These are phyloP conservation scores for Fusarium staphyleae DNA, from an alignment of 2,329 filamentous ascomycete species.

Conservation along the genomic window DNA sequence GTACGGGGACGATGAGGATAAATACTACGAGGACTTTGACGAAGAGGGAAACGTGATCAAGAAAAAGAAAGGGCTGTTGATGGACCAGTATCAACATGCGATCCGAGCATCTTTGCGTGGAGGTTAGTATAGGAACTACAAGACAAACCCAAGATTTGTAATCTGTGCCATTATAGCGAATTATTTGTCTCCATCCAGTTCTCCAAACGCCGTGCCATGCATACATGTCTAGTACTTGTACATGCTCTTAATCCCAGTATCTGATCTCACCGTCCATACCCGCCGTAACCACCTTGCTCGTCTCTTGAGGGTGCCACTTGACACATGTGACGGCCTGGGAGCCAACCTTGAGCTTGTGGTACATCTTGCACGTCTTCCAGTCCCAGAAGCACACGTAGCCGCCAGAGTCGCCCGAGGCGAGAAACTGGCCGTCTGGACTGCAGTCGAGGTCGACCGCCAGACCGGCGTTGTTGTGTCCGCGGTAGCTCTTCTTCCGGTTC, in stretches of 20 bases:
- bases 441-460: conserved; percentile 90
- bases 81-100: conserved; percentile 22
- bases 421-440: conserved; percentile 89
- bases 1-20: neutral
- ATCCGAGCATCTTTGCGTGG: neutral
- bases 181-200: conserved; percentile 20
- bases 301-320: conserved; percentile 98
- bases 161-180: conserved; percentile 1
- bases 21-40: conserved; percentile 1
- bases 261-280: conserved; percentile 88
- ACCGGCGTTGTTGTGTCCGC: conserved; percentile 94
- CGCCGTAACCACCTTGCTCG: conserved; percentile 89
- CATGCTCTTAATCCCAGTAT: conserved; percentile 79
- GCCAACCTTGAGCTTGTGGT: conserved; percentile 89
- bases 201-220: conserved; percentile 40
- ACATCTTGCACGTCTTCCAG: conserved; percentile 99
- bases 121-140: too few species aligned
- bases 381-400: conserved; percentile 98
- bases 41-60: conserved; percentile 10
- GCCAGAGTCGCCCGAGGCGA: conserved; percentile 84
- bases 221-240: conserved; percentile 11
- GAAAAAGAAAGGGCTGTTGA: conserved; percentile 10
- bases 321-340: conserved; percentile 84
- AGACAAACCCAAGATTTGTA: too few species aligned
- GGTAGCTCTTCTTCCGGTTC: conserved; percentile 96